Conservation (phyloP, 2,329 filamentous ascomycete genomes). For the Diaporthe citri region DNA sequence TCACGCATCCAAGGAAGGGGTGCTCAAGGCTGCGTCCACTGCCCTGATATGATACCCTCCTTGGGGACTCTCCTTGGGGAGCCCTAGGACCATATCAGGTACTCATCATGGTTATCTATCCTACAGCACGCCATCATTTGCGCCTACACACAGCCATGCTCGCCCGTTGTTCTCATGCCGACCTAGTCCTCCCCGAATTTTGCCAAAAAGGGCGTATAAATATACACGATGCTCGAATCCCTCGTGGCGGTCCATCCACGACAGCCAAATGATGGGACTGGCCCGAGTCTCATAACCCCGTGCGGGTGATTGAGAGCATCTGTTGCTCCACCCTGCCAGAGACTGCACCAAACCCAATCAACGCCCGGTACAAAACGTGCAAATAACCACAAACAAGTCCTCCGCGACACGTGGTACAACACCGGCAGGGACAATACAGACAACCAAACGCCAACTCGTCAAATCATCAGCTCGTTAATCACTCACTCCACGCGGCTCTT, state of each 20-base stretch:
- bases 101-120: constrained; percentile 9
- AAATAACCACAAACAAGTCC: background rate
- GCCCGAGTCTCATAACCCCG: background rate
- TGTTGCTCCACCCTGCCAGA: background rate
- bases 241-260: background rate
- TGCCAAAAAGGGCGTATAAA: background rate
- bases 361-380: background rate
- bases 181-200: background rate
- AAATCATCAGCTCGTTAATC: constrained; percentile 6
- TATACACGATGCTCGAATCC: constrained; percentile 15
- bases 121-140: constrained; percentile 10
- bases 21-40: background rate
- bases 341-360: background rate
- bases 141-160: background rate
- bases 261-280: background rate
- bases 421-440: background rate
- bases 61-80: background rate
- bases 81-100: background rate
- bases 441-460: constrained; percentile 11
- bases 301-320: background rate
- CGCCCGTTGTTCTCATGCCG: background rate
- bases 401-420: background rate
- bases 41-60: no score
- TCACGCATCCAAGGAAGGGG: background rate
- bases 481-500: background rate